A percentile compares a stretch with the other conserved stretches of the same genome.
Conservation (phyloP, 2,329 filamentous ascomycete genomes). For the Cryphonectria radicalis region DNA sequence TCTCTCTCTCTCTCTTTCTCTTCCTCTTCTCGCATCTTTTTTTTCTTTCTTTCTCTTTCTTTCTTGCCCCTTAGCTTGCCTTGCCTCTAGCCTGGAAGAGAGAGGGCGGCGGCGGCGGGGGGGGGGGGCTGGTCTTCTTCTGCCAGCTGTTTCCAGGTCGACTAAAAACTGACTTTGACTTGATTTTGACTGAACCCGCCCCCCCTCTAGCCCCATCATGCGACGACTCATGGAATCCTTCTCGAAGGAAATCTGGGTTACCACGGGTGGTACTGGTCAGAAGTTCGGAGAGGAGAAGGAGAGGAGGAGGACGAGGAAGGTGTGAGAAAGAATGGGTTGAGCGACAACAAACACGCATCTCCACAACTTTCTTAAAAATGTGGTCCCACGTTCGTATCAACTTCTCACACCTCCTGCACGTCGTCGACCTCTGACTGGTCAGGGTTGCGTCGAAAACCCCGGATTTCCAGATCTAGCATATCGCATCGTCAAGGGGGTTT, state of each 20-base stretch:
- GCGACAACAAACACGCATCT: not conserved
- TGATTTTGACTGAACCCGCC: not conserved
- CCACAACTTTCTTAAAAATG: not conserved
- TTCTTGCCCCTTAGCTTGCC: not conserved
- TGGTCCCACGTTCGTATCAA: constrained; percentile 5
- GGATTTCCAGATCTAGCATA: constrained; percentile 10
- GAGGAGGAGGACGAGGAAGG: not conserved
- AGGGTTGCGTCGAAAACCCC: not conserved
- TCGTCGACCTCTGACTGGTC: not conserved
- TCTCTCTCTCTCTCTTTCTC: too few species aligned
- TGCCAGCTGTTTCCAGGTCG: constrained; percentile 3
- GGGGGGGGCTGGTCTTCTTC: not conserved
- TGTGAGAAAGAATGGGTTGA: not conserved
- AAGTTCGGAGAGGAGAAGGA: not conserved
- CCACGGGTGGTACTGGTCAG: not conserved
- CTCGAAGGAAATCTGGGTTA: not conserved
- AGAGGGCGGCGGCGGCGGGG: too few species aligned
- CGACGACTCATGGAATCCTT: not conserved
- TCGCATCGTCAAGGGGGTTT: not conserved
- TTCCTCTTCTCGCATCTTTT: not conserved
- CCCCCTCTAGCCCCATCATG: not conserved
- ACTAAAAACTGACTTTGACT: not conserved
- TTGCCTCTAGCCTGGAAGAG: not conserved
- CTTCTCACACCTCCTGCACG: not conserved
- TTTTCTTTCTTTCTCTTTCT: not conserved